phyloP scores from a whole-genome alignment of 257 asterid species.

The Lycium barbarum region DNA sequence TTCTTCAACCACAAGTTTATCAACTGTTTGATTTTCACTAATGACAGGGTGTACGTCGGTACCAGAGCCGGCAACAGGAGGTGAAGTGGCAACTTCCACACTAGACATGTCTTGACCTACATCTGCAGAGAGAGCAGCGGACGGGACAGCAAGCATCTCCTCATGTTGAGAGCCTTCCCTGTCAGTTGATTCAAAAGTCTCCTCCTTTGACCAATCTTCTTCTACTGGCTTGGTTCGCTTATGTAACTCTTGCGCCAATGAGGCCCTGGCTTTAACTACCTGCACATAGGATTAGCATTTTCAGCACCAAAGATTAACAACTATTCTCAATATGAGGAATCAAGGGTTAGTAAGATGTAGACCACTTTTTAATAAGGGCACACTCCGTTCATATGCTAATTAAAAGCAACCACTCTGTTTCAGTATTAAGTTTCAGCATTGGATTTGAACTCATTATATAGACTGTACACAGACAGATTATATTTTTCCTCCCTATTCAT shows the following conservation, averaged over 20 bases:
- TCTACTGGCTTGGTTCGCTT: slow-evolving; percentile 42
- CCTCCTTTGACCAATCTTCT: slow-evolving; percentile 40
- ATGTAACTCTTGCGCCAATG: slow-evolving; percentile 60
- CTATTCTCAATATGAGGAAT: background rate
- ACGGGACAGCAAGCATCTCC: slow-evolving; percentile 63
- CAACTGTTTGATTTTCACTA: slow-evolving; percentile 46
- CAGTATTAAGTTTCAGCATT: background rate
- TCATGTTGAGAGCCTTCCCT: slow-evolving; percentile 42
- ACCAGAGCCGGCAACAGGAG: slow-evolving; percentile 38
- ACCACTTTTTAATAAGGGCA: background rate
- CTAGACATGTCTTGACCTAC: slow-evolving; percentile 37
- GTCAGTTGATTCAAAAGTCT: slow-evolving; percentile 45
- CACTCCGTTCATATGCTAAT: background rate
- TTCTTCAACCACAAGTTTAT: slow-evolving; percentile 41
- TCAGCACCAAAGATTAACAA: background rate
- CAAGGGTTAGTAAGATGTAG: background rate
- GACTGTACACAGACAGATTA: background rate
- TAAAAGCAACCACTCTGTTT: background rate
- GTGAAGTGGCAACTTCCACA: slow-evolving; percentile 40
- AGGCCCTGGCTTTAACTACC: slow-evolving; percentile 79
- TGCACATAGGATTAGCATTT: slow-evolving; percentile 37
- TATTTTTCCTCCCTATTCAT: background rate
- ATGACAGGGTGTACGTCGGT: slow-evolving; percentile 48
- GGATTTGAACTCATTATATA: background rate
- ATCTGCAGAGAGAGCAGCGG: slow-evolving; percentile 35